Conservation (phyloP, 108 stramenopile genomes). For the Thalassiosira profunda region DNA sequence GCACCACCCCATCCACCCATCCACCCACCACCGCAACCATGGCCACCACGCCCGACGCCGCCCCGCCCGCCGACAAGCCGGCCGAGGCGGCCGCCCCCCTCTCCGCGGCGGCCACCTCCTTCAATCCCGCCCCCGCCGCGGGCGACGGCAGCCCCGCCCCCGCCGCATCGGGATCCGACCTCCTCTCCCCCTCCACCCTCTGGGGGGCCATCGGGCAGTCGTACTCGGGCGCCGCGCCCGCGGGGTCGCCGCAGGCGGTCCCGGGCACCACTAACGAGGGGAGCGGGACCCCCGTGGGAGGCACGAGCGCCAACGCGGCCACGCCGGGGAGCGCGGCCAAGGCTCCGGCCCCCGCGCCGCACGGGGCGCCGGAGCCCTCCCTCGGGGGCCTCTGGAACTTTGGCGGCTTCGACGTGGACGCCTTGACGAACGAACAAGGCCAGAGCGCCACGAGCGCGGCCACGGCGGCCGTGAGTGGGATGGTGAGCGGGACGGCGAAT, state of each 20-base stretch:
- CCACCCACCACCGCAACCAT: not conserved
- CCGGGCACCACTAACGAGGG: not conserved
- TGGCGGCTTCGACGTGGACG: constrained; percentile 52
- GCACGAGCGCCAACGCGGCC: not conserved
- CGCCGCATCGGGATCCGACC: constrained; percentile 5
- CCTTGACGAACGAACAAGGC: constrained; percentile 23
- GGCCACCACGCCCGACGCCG: not conserved
- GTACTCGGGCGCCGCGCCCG: constrained; percentile 4
- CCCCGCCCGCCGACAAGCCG: not conserved
- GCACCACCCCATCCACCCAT: constrained; percentile 25
- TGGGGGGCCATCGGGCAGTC: constrained; percentile 51
- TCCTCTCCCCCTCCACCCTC: constrained; percentile 4
- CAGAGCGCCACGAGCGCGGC: not conserved
- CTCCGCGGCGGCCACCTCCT: constrained; percentile 15
- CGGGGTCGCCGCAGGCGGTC: not conserved
- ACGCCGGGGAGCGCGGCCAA: not conserved
- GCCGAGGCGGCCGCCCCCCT: constrained; percentile 7
- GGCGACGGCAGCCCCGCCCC: constrained; percentile 47
- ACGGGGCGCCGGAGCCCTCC: constrained; percentile 1
- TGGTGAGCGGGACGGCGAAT: not conserved
- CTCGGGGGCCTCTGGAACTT: constrained; percentile 45
- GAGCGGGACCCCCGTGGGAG: not conserved
- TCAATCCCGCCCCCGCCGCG: constrained; percentile 41
- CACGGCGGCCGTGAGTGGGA: not conserved
- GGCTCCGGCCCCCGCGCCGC: not conserved